Conservation (phyloP, 106 monocot genomes). For the Phalaenopsis aphrodite region DNA sequence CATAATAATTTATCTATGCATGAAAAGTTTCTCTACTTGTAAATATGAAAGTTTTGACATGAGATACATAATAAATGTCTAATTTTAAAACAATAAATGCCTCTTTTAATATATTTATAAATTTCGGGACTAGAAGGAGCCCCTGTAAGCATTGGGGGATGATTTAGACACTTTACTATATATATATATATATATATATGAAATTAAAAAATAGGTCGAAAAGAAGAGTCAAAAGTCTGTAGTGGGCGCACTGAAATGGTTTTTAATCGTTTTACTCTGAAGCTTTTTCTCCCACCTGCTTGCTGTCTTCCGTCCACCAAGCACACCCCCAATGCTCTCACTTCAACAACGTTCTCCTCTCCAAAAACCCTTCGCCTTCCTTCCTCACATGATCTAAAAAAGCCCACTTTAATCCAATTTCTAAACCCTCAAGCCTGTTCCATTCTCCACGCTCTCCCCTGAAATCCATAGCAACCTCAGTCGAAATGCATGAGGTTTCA, state of each 20-base stretch:
- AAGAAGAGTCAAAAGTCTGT: background rate
- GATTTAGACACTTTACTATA: too few relatives aligned
- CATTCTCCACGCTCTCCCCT: background rate
- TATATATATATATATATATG: too few relatives aligned
- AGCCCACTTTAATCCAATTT: background rate
- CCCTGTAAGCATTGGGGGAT: too few relatives aligned
- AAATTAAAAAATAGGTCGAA: background rate
- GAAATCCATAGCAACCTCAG: background rate
- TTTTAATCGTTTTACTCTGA: background rate
- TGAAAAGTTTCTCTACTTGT: too few relatives aligned
- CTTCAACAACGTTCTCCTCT: background rate
- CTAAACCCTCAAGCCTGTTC: too few relatives aligned
- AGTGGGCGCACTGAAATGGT: background rate
- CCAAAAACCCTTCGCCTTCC: background rate
- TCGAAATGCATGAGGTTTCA: background rate
- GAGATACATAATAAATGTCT: too few relatives aligned
- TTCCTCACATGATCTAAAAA: background rate
- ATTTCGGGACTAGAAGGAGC: too few relatives aligned
- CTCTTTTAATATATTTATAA: too few relatives aligned
- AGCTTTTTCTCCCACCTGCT: background rate
- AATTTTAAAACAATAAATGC: too few relatives aligned
- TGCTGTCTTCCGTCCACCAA: slow-evolving; percentile 4
- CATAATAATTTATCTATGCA: too few relatives aligned
- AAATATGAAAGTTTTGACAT: too few relatives aligned
- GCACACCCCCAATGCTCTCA: slow-evolving; percentile 1